These are phyloP conservation scores for Microascus cirrosus DNA, from an alignment of 2,329 filamentous ascomycete species.

Conservation along the genomic window DNA sequence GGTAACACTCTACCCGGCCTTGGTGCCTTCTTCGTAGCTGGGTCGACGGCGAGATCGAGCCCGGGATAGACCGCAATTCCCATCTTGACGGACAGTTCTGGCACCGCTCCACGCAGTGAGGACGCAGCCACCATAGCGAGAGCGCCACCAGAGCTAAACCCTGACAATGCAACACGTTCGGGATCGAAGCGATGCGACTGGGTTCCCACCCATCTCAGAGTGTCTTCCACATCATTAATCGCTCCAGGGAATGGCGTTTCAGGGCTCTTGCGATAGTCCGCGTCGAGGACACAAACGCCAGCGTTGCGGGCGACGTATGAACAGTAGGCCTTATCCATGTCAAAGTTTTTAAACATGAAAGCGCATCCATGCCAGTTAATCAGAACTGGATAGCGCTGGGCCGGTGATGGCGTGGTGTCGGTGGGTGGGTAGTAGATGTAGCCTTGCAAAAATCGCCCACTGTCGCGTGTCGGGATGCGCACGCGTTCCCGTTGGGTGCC, in stretches of 20 bases:
- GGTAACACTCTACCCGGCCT: background rate
- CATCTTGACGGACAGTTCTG: background rate
- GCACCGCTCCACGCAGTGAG: background rate
- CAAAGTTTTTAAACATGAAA: conserved; percentile 21
- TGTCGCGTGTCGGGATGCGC: conserved; percentile 16
- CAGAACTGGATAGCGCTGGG: conserved; percentile 13
- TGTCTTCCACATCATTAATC: conserved; percentile 21
- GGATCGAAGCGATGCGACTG: background rate
- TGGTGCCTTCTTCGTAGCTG: background rate
- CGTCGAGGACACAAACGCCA: conserved; percentile 15
- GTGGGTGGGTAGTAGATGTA: conserved; percentile 15
- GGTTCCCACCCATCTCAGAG: background rate
- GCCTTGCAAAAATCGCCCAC: conserved; percentile 13
- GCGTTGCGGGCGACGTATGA: conserved; percentile 16
- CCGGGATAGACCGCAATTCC: background rate
- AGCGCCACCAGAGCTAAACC: background rate
- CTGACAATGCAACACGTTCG: background rate
- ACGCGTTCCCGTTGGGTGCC: too few species aligned
- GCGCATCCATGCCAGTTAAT: conserved; percentile 25
- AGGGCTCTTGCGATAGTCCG: conserved; percentile 28
- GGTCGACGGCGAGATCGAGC: background rate
- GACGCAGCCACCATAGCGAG: background rate
- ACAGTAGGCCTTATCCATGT: conserved; percentile 25
- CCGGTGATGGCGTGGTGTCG: background rate
- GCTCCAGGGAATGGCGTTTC: conserved; percentile 24